Evolutionary conservation across 2,329 filamentous ascomycete species (phyloP), one percentile per base, ranked within the genome.

Genomic region (Microdochium paspali): DNA sequence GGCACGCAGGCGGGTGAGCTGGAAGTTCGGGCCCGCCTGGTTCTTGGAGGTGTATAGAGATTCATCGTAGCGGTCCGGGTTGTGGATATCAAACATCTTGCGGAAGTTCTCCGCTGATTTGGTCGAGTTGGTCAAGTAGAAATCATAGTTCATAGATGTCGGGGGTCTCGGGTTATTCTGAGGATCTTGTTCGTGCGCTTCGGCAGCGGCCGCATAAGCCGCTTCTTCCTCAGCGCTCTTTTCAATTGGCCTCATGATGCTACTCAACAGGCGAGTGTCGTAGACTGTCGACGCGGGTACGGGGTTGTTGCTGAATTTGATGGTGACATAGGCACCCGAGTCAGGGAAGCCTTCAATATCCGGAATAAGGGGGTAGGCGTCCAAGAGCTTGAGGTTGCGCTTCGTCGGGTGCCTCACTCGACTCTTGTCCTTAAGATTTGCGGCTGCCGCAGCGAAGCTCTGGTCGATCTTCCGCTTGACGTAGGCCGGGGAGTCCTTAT

Each of bases 291-390:
- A 67, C 47, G 71, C 68, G 10, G 74, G 66, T 24, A 85, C 76
- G 3, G 82, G 82, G 59, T 82, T 83, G 53, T 76, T 80, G 46
- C 74, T 73, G 63, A 85, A 85, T 63, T 85, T 85, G 66, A 85
- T 72, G 13, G 81, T 80, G 52, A 84, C 77, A 58, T 85, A 86
- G 51, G 81, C 80, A 47, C 82, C 82, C 2, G 77, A 79, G 61
- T 86, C 82, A 44, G 82, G 80, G 67, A 84, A 84, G n/a, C 80
- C 77, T 50, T 83, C 77, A 39, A 82, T 71, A 56, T 86, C 82
- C 5, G 82, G 82, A 18, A 85, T 63, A 32, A 86, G 64, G 24
- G 81, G 80, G 50, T 73, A 76, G 18, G 77, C 75, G 40, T 82
- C 77, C 15, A 82, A 71, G 3, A 83, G 66, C 56, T 74, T 76